These are phyloP conservation scores for Hyaloraphidium curvatum DNA, from an alignment of 192 early-diverging fungal genomes.

Conservation along the genomic window DNA sequence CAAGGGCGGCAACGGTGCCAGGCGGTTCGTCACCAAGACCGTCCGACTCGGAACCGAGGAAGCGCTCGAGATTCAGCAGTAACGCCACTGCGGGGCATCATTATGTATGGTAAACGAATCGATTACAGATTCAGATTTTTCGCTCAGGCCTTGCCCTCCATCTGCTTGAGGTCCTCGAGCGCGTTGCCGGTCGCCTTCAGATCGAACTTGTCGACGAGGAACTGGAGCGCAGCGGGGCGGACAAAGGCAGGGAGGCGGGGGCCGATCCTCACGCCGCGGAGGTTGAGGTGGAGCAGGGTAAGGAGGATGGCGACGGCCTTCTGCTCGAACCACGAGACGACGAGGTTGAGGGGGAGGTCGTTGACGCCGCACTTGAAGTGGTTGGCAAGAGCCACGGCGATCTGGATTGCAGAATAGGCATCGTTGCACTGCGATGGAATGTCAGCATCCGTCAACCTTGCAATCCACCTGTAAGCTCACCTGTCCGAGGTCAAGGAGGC, in stretches of 20 bases:
- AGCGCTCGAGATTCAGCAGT: too few relatives aligned
- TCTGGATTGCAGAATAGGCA: not conserved
- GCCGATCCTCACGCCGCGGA: not conserved
- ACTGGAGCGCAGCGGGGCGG: not conserved
- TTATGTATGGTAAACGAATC: too few relatives aligned
- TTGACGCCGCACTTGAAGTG: slow-evolving; percentile 4
- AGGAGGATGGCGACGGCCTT: slow-evolving; percentile 2
- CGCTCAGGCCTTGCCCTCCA: not conserved
- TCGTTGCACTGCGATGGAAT: slow-evolving; percentile 1
- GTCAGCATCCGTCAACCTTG: not conserved
- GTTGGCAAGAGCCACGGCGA: not conserved
- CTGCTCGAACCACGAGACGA: slow-evolving; percentile 3
- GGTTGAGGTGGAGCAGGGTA: slow-evolving; percentile 1
- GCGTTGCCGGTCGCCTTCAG: not conserved
- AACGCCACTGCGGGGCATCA: too few relatives aligned
- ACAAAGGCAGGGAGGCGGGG: not conserved
- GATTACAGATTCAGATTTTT: too few relatives aligned
- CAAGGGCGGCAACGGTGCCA: too few relatives aligned
- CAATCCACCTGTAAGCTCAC: too few relatives aligned
- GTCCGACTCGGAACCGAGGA: too few relatives aligned
- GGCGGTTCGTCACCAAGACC: too few relatives aligned
- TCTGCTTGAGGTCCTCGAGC: not conserved
- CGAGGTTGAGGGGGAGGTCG: slow-evolving; percentile 2
- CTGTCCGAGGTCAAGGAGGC: not conserved
- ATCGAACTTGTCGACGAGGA: not conserved